Evolutionary conservation across 805 yeast genomes (phyloP).

Genomic region (Myxozyma neotropica): DNA sequence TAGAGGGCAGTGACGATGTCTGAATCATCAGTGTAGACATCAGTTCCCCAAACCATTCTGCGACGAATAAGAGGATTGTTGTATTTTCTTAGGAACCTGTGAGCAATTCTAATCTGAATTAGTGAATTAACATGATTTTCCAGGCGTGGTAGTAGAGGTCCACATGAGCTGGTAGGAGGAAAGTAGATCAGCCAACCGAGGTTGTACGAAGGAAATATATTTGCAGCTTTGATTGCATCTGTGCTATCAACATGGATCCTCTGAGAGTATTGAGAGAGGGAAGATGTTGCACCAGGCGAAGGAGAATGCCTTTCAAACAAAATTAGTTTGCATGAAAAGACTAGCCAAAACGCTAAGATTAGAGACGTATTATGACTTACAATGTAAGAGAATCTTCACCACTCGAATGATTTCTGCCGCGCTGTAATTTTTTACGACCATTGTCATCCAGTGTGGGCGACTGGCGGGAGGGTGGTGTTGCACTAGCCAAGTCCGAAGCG

Average conservation of each 20-base stretch:
- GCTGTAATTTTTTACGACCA: conserved; percentile 34
- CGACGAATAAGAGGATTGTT: conserved; percentile 47
- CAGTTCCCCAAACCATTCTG: conserved; percentile 86
- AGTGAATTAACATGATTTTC: conserved; percentile 45
- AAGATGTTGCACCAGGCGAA: background rate
- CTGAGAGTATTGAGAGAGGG: background rate
- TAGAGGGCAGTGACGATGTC: conserved; percentile 73
- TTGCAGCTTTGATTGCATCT: conserved; percentile 48
- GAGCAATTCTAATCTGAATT: conserved; percentile 61
- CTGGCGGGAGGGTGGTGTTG: conserved; percentile 12
- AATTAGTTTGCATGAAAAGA: no score
- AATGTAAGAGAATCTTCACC: conserved; percentile 1
- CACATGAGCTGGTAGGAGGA: conserved; percentile 10
- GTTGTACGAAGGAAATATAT: conserved; percentile 49
- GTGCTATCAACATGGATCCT: conserved; percentile 44
- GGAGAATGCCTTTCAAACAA: no score
- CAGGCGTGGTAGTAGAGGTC: conserved; percentile 31
- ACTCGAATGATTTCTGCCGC: conserved; percentile 35
- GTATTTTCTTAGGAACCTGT: conserved; percentile 46
- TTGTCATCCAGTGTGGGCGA: conserved; percentile 21
- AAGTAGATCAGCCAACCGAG: conserved; percentile 63
- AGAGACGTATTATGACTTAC: conserved; percentile 2
- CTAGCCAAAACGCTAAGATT: no score
- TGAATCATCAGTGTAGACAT: conserved; percentile 91
- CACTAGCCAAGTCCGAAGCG: conserved; percentile 17